Evolutionary conservation across 2,329 filamentous ascomycete genomes (phyloP).

Genomic region (Cryphonectria radicalis): DNA sequence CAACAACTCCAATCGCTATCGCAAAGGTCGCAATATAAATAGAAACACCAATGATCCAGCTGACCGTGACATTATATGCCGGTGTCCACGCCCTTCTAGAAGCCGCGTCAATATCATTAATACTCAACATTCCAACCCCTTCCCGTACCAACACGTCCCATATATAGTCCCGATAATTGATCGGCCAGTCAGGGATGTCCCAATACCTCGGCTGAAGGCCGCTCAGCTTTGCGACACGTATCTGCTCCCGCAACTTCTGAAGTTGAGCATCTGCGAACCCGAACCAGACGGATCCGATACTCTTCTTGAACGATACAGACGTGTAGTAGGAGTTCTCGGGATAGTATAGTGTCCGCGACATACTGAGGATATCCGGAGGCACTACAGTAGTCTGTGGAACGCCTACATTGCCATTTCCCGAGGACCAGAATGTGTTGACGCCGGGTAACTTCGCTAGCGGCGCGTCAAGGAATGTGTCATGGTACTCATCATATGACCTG

Average conservation of each 20-base stretch:
- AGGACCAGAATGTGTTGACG: not conserved
- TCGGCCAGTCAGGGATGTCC: conserved; percentile 63
- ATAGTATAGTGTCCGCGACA: conserved; percentile 43
- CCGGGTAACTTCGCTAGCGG: conserved; percentile 51
- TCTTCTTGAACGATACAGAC: conserved; percentile 57
- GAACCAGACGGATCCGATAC: conserved; percentile 3
- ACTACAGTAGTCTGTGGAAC: too few relatives aligned
- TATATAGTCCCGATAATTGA: conserved; percentile 55
- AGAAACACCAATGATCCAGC: not conserved
- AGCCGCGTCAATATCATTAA: conserved; percentile 59
- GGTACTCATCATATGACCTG: not conserved
- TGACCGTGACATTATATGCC: not conserved
- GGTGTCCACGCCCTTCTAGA: conserved; percentile 43
- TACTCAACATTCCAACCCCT: conserved; percentile 64
- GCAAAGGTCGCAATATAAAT: too few relatives aligned
- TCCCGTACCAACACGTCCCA: conserved; percentile 59
- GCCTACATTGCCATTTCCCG: not conserved
- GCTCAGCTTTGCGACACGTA: not conserved
- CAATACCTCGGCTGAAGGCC: conserved; percentile 54
- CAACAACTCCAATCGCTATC: too few relatives aligned
- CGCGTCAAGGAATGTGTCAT: conserved; percentile 69
- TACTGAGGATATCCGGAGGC: not conserved
- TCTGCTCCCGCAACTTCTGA: conserved; percentile 4
- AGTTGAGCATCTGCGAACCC: conserved; percentile 2
- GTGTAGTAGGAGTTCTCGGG: conserved; percentile 68